Percentiles rank a stretch among this genome's conserved stretches.
Evolutionary conservation across 768 basidiomycete species (phyloP).

Genomic region (Serendipita vermifera): DNA sequence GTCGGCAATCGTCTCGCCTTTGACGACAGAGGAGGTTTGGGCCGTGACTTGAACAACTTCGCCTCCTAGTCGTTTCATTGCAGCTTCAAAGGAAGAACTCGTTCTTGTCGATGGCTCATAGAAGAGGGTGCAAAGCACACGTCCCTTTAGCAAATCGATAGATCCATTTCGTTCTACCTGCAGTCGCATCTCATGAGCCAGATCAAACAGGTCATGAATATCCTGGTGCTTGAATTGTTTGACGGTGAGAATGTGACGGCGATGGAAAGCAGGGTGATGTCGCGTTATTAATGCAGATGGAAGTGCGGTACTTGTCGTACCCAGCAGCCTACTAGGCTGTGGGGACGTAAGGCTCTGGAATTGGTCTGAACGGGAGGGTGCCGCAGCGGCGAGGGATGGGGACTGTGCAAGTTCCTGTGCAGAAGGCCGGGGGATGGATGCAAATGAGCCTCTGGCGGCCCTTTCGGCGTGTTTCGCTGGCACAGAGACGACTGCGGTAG

Average conservation of each 20-base stretch:
- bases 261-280: slow-evolving; percentile 79
- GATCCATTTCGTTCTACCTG: slow-evolving; percentile 86
- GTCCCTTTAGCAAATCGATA: slow-evolving; percentile 81
- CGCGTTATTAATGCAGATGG: slow-evolving; percentile 26
- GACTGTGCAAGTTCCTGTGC: slow-evolving; percentile 19
- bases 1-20: slow-evolving; percentile 88
- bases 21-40: slow-evolving; percentile 76
- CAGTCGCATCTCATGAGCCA: slow-evolving; percentile 93
- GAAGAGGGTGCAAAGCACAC: slow-evolving; percentile 82
- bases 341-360: neutral
- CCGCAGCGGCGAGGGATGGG: neutral
- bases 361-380: neutral
- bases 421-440: slow-evolving; percentile 21
- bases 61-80: slow-evolving; percentile 97
- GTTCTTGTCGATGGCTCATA: slow-evolving; percentile 97
- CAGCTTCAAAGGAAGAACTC: slow-evolving; percentile 90
- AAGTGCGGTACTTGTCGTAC: neutral
- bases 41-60: slow-evolving; percentile 77
- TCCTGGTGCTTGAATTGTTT: slow-evolving; percentile 87
- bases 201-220: slow-evolving; percentile 82
- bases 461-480: slow-evolving; percentile 10
- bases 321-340: neutral
- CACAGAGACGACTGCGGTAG: slow-evolving; percentile 36
- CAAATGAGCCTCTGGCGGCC: slow-evolving; percentile 15
- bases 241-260: slow-evolving; percentile 85